Conservation (phyloP, 805 yeast genomes). For the Wickerhamiella sergipiensis region DNA sequence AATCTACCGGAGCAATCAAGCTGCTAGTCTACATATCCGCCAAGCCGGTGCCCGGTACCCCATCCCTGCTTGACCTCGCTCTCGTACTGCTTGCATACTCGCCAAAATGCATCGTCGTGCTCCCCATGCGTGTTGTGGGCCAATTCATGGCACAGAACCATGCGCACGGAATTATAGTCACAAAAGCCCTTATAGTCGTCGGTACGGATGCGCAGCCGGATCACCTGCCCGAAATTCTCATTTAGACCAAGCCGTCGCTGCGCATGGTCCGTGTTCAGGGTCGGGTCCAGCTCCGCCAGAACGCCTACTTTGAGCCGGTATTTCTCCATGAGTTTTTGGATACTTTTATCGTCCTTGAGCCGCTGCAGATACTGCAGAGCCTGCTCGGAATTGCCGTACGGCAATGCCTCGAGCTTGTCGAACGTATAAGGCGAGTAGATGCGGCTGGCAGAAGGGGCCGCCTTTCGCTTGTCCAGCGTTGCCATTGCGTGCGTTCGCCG, state of each 20-base stretch:
- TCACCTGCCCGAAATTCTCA: slow-evolving; percentile 23
- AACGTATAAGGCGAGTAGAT: slow-evolving; percentile 20
- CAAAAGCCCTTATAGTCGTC: slow-evolving; percentile 28
- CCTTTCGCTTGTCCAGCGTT: slow-evolving; percentile 8
- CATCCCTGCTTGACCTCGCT: slow-evolving; percentile 20
- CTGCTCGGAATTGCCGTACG: slow-evolving; percentile 22
- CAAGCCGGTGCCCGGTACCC: slow-evolving; percentile 14
- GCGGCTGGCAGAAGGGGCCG: slow-evolving; percentile 1
- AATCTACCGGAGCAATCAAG: no score
- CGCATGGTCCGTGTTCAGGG: slow-evolving; percentile 22
- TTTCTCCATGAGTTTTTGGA: slow-evolving; percentile 25
- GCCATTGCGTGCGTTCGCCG: slow-evolving; percentile 9
- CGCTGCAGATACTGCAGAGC: slow-evolving; percentile 21
- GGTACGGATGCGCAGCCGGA: slow-evolving; percentile 26
- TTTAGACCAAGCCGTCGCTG: slow-evolving; percentile 25
- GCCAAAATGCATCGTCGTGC: slow-evolving; percentile 26
- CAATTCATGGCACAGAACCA: slow-evolving; percentile 28
- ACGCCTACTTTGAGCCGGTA: slow-evolving; percentile 25
- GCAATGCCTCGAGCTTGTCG: slow-evolving; percentile 20
- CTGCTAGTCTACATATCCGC: background rate
- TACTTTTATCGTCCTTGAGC: slow-evolving; percentile 24
- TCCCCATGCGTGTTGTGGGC: slow-evolving; percentile 27
- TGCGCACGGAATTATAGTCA: slow-evolving; percentile 22
- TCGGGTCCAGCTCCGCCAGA: slow-evolving; percentile 28
- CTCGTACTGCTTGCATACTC: slow-evolving; percentile 23